Conservation (phyloP, 106 monocot genomes). For the Agapanthus africanus region DNA sequence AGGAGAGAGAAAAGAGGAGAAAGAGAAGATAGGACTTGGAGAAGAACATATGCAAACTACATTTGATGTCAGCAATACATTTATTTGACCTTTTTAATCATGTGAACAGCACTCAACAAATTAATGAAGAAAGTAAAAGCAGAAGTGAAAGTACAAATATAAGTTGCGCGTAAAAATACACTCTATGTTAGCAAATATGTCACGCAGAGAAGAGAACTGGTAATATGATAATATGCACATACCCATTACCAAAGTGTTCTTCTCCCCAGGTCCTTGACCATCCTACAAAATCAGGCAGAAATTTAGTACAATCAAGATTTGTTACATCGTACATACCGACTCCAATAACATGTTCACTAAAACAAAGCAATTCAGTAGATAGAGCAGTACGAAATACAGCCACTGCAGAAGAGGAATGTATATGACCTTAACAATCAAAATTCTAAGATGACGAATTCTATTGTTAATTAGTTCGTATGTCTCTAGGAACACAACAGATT, state of each 20-base stretch:
- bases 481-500: neutral
- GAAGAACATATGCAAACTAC: neutral
- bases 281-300: conserved; percentile 32
- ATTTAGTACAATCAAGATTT: neutral
- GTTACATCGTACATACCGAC: neutral
- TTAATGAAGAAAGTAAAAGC: neutral
- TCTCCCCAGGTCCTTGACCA: conserved; percentile 99
- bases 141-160: too few species aligned
- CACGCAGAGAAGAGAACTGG: neutral
- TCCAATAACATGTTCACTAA: neutral
- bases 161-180: too few species aligned
- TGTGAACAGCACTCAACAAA: too few species aligned
- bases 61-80: neutral
- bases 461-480: neutral
- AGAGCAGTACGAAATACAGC: neutral
- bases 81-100: too few species aligned
- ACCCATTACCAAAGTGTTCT: conserved; percentile 98
- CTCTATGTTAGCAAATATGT: neutral
- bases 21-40: neutral
- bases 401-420: neutral
- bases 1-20: too few species aligned
- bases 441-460: neutral
- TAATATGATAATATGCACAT: conserved; percentile 9
- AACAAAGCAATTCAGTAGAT: neutral
- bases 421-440: neutral